Conservation (phyloP, 2,329 filamentous ascomycete genomes). For the Fusarium veterinarium region DNA sequence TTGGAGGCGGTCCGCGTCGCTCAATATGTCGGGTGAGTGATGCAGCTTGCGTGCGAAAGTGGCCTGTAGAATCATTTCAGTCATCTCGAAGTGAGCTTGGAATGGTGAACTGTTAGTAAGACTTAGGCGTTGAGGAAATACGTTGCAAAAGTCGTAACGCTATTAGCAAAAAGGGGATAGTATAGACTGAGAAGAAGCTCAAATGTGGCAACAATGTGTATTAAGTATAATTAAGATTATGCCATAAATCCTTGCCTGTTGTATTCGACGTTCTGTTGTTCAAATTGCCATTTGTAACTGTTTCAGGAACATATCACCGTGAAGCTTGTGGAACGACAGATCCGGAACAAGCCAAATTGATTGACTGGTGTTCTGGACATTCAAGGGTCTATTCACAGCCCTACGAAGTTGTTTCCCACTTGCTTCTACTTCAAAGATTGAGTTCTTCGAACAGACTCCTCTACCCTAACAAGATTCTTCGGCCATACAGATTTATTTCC, state of each 20-base stretch:
- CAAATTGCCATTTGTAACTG: neutral
- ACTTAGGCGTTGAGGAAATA: rapidly evolving
- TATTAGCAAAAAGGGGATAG: rapidly evolving
- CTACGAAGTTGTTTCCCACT: rapidly evolving
- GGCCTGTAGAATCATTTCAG: neutral
- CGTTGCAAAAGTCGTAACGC: no score
- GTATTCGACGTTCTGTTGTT: rapidly evolving
- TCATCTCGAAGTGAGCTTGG: rapidly evolving
- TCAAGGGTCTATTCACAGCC: rapidly evolving
- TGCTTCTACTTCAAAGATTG: rapidly evolving
- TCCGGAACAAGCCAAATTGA: rapidly evolving
- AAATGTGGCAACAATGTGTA: rapidly evolving
- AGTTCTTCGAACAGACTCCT: neutral
- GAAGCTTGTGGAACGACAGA: neutral
- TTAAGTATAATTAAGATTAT: neutral
- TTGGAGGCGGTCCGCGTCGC: neutral
- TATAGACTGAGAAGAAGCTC: rapidly evolving
- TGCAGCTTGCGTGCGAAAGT: neutral
- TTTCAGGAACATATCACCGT: neutral
- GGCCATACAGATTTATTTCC: rapidly evolving
- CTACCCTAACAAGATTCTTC: rapidly evolving
- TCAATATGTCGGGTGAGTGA: neutral
- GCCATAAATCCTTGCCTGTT: rapidly evolving
- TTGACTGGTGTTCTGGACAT: rapidly evolving
- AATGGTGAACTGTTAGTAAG: neutral